Base-by-base conservation (phyloP, 306 rosid genomes). In the Luffa acutangula region DNA sequence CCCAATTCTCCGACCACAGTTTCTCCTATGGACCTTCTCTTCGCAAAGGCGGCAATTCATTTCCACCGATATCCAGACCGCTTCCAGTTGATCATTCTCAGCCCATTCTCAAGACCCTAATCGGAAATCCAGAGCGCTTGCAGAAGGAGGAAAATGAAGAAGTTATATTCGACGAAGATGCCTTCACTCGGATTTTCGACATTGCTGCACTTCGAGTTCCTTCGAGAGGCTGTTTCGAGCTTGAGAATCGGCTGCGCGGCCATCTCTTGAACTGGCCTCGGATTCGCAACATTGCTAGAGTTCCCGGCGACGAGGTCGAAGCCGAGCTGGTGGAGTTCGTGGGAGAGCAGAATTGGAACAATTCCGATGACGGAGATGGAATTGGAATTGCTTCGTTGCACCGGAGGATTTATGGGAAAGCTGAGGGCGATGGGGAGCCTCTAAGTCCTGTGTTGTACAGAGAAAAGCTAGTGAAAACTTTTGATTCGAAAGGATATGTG, bases 211-310 rank as follows among this genome's bases (percentile, higher is more conserved):
- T 92, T 63, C 95, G 99, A 9, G 94, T 91, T 73, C 96, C 97
- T 46, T 81, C 97, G 49, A 66, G 85, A 57, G 85, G 90, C 57
- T 92, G 99, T 85, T 86, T 82, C 81, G 78, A 89, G 63, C 90
- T 95, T 43, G 99, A 95, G 83, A 74, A 51, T 77, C 91, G 91
- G 63, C 90, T 92, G 83, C 93, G 99, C 0, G 97, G 99, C 21
- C 99, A 95, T 85, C 91, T 92, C 67, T 84, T 95, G 82, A 95
- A 95, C 80, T 95, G 99, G 99, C 97, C 99, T 13, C 96, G 99
- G 41, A 43, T 95, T 53, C 93, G 92, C 83, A 95, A 95, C 91
- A 81, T 95, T 31, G 97, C 89, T 41, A 88, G 97, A 64, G 97
- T 92, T 67, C 90, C 96, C 43, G 97, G 96, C 5, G 99, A 95